Evolutionary conservation across 495 filamentous ascomycete genomes (phyloP).

Genomic region (Neurospora sp.): DNA sequence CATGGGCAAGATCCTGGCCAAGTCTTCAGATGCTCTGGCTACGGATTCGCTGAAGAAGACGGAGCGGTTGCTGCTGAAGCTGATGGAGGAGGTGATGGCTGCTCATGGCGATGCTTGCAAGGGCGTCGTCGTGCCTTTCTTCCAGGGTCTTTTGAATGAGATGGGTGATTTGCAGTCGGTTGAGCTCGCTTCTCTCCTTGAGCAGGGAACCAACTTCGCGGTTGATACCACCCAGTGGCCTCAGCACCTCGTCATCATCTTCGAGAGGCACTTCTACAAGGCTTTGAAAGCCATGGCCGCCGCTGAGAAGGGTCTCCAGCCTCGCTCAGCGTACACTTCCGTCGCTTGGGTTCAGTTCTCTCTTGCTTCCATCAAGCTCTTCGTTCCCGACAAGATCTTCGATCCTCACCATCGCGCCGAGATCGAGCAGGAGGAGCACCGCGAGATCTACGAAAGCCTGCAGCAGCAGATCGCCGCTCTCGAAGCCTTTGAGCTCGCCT

Average conservation of each 20-base stretch:
- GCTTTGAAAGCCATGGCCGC: constrained; percentile 27
- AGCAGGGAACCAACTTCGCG: constrained; percentile 8
- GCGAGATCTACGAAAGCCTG: constrained; percentile 44
- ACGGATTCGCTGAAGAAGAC: constrained; percentile 38
- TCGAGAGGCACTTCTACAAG: constrained; percentile 30
- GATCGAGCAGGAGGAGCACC: constrained; percentile 58
- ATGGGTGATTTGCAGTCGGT: constrained; percentile 1
- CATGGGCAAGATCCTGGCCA: constrained; percentile 45
- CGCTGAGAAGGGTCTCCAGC: constrained; percentile 15
- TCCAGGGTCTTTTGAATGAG: constrained; percentile 6
- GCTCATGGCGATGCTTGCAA: constrained; percentile 24
- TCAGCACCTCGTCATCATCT: constrained; percentile 17
- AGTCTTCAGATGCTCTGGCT: constrained; percentile 35
- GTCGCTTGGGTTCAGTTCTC: constrained; percentile 59
- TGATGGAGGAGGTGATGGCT: constrained; percentile 39
- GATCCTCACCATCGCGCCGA: constrained; percentile 76
- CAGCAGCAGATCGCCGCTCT: constrained; percentile 50
- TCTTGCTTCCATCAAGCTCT: constrained; percentile 59
- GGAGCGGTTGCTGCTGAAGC: constrained; percentile 34
- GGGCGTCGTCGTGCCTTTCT: constrained; percentile 4
- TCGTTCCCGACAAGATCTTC: constrained; percentile 74
- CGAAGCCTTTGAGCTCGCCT: constrained; percentile 50
- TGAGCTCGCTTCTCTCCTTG: constrained; percentile 15
- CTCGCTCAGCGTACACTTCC: constrained; percentile 25
- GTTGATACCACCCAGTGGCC: constrained; percentile 4